Percentiles rank a stretch among this genome's conserved stretches.
Evolutionary conservation across 495 filamentous ascomycete species (phyloP).

Genomic region (Penicilliopsis zonata): DNA sequence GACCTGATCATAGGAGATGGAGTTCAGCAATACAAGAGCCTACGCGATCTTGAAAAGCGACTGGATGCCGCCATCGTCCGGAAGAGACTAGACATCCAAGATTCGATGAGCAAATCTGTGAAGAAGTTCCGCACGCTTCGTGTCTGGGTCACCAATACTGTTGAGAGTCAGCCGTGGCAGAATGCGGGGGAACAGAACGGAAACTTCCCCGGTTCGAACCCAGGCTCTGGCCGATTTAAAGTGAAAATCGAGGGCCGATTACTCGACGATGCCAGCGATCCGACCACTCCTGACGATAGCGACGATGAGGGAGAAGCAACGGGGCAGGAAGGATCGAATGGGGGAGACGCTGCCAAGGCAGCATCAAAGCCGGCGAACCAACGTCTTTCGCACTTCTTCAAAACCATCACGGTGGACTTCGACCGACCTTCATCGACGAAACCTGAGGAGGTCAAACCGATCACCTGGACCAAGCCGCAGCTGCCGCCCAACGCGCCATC

Average conservation of each 20-base stretch:
- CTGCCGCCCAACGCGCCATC: slow-evolving; percentile 37
- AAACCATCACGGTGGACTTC: slow-evolving; percentile 77
- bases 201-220: slow-evolving; percentile 16
- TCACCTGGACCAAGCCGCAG: slow-evolving; percentile 64
- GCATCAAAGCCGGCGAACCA: slow-evolving; percentile 31
- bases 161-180: slow-evolving; percentile 93
- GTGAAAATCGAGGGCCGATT: slow-evolving; percentile 92
- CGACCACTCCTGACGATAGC: slow-evolving; percentile 35
- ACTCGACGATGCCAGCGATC: slow-evolving; percentile 56
- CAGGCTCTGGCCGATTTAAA: slow-evolving; percentile 54
- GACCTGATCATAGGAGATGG: slow-evolving; percentile 68
- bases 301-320: slow-evolving; percentile 42
- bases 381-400: slow-evolving; percentile 92
- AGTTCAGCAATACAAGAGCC: slow-evolving; percentile 65
- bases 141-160: slow-evolving; percentile 93
- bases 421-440: slow-evolving; percentile 42
- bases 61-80: slow-evolving; percentile 91
- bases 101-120: slow-evolving; percentile 64
- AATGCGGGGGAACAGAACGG: slow-evolving; percentile 27
- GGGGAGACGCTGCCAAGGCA: slow-evolving; percentile 14
- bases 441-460: slow-evolving; percentile 45
- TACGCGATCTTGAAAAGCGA: slow-evolving; percentile 78
- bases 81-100: slow-evolving; percentile 83
- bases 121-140: slow-evolving; percentile 80
- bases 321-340: slow-evolving; percentile 21